Evolutionary conservation across 2,329 filamentous ascomycete species (phyloP).

Genomic region (Colletotrichum nymphaeae): DNA sequence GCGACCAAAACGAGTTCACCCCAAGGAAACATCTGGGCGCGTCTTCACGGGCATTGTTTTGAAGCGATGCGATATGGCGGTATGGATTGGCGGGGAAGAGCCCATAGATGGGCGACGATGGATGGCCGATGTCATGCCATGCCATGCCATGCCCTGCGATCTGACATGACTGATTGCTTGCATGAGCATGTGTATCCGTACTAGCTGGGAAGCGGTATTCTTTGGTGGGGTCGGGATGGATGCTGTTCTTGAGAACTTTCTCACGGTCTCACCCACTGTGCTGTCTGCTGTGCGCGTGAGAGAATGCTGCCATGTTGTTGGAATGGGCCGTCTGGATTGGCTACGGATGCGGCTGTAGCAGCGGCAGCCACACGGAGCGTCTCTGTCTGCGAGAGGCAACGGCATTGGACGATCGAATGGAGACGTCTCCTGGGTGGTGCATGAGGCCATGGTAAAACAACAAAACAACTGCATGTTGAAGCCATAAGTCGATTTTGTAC

Average conservation of each 20-base stretch:
- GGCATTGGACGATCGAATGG: constrained; percentile 18
- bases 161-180: constrained; percentile 17
- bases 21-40: constrained; percentile 5
- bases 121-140: constrained; percentile 14
- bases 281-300: not conserved
- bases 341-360: not conserved
- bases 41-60: constrained; percentile 19
- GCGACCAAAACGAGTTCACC: constrained; percentile 6
- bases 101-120: constrained; percentile 10
- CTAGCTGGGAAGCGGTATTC: constrained; percentile 4
- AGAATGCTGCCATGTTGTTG: constrained; percentile 27
- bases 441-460: constrained; percentile 29
- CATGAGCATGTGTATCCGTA: constrained; percentile 4
- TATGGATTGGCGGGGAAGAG: constrained; percentile 29
- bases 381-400: not conserved
- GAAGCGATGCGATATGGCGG: constrained; percentile 18
- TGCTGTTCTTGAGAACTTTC: not conserved
- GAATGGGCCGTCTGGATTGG: constrained; percentile 22
- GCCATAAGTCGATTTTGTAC: not conserved
- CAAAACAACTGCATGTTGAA: constrained; percentile 20
- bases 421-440: constrained; percentile 16
- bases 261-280: not conserved
- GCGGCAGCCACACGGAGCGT: not conserved
- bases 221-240: constrained; percentile 1
- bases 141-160: constrained; percentile 2